Evolutionary conservation across 1,284 basidiomycete genomes (phyloP).

Genomic region (Phlebopus sp.): DNA sequence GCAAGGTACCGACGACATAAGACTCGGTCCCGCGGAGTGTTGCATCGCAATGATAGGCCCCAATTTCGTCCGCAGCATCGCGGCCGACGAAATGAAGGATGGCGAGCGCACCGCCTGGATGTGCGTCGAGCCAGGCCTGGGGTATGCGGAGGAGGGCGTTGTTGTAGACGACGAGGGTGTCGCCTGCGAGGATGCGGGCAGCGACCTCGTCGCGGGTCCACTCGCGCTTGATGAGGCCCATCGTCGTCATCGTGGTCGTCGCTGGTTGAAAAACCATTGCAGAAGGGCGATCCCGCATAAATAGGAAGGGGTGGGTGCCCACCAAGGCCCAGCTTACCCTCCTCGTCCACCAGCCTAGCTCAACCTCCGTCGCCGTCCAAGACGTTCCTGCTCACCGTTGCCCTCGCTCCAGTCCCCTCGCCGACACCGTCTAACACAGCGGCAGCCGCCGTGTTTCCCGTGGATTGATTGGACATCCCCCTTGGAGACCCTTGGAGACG

Average conservation of each 20-base stretch:
- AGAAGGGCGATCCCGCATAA: conserved; percentile 3
- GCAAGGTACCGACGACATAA: conserved; percentile 71
- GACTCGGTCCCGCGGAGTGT: conserved; percentile 65
- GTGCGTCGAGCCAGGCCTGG: conserved; percentile 75
- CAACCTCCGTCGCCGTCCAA: too few relatives aligned
- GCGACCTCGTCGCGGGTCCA: conserved; percentile 63
- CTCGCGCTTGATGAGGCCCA: conserved; percentile 28
- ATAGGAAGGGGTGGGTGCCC: conserved; percentile 2
- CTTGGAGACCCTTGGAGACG: neutral
- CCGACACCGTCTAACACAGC: conserved; percentile 1
- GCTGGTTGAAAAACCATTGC: neutral
- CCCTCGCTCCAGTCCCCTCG: too few relatives aligned
- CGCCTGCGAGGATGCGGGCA: conserved; percentile 70
- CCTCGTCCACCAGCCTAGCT: too few relatives aligned
- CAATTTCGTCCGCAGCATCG: conserved; percentile 93
- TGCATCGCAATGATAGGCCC: conserved; percentile 82
- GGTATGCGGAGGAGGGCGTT: conserved; percentile 81
- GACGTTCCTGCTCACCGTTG: too few relatives aligned
- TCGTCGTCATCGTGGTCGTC: conserved; percentile 5
- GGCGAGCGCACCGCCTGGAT: conserved; percentile 89
- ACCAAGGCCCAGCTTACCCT: too few relatives aligned
- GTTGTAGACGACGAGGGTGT: conserved; percentile 79
- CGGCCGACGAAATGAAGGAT: conserved; percentile 96
- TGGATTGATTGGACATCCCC: neutral
- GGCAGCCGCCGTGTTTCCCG: neutral